phyloP scores from a whole-genome alignment of 768 basidiomycete species.

The Mycena capillaripes region DNA sequence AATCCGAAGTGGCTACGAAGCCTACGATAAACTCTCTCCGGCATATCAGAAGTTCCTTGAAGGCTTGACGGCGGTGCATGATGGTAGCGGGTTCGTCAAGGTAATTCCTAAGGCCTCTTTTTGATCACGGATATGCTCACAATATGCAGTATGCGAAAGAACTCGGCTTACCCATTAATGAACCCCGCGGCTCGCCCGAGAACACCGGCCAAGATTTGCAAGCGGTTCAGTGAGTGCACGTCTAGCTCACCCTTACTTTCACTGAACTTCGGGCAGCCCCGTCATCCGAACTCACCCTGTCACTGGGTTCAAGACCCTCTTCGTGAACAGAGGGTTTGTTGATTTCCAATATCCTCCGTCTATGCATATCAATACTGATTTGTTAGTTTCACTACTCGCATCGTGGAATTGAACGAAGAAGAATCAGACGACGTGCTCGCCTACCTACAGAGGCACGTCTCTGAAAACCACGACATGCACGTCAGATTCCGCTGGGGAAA shows the following conservation, averaged over 20 bases:
- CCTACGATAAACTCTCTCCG: conserved; percentile 74
- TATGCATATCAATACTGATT: not conserved
- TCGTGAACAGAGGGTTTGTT: conserved; percentile 65
- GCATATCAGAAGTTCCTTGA: conserved; percentile 67
- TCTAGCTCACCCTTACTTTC: not conserved
- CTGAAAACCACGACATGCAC: conserved; percentile 73
- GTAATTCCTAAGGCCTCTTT: conserved; percentile 36
- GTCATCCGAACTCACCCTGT: conserved; percentile 72
- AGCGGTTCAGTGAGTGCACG: conserved; percentile 61
- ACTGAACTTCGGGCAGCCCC: conserved; percentile 45
- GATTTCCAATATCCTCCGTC: not conserved
- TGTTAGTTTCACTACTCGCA: conserved; percentile 67
- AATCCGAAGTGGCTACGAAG: conserved; percentile 64
- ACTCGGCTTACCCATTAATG: conserved; percentile 49
- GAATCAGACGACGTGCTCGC: conserved; percentile 66
- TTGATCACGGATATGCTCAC: not conserved
- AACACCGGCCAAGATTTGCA: conserved; percentile 64
- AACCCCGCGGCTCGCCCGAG: conserved; percentile 64
- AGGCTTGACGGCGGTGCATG: conserved; percentile 69
- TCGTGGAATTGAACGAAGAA: conserved; percentile 65
- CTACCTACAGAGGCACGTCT: conserved; percentile 63
- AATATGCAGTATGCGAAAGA: conserved; percentile 47
- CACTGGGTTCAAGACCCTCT: conserved; percentile 70
- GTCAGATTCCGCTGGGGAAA: conserved; percentile 64
- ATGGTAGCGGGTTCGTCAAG: conserved; percentile 57